Evolutionary conservation across 1,284 basidiomycete genomes (phyloP).

Genomic region (Neolentinus lepideus): DNA sequence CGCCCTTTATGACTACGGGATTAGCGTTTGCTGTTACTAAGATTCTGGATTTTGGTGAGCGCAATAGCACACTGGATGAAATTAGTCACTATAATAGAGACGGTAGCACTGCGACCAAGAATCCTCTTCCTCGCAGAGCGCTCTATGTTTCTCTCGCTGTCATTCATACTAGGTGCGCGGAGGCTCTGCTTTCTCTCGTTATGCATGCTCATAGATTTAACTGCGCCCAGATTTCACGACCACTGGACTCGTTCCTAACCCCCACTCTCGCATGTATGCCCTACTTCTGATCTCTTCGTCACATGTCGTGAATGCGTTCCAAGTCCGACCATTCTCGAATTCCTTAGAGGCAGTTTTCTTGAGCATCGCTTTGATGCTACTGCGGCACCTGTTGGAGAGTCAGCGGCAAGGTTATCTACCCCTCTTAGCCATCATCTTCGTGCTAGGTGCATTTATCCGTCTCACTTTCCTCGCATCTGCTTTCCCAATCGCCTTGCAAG

Average conservation of each 20-base stretch:
- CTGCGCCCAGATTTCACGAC: slow-evolving; percentile 22
- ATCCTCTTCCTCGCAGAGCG: slow-evolving; percentile 24
- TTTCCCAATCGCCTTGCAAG: slow-evolving; percentile 22
- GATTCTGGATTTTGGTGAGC: slow-evolving; percentile 18
- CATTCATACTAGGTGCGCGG: slow-evolving; percentile 25
- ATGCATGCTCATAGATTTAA: neutral
- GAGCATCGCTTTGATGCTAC: slow-evolving; percentile 19
- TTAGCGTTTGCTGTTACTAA: slow-evolving; percentile 19
- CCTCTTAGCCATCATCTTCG: slow-evolving; percentile 17
- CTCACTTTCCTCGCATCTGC: slow-evolving; percentile 29
- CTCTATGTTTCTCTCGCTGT: slow-evolving; percentile 22
- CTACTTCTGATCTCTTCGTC: slow-evolving; percentile 31
- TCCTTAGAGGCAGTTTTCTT: slow-evolving; percentile 28
- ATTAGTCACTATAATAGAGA: neutral
- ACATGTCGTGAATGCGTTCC: slow-evolving; percentile 29
- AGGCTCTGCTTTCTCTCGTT: neutral
- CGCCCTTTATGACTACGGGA: slow-evolving; percentile 26
- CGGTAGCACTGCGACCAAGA: slow-evolving; percentile 11
- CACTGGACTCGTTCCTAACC: slow-evolving; percentile 16
- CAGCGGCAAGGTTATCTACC: slow-evolving; percentile 7
- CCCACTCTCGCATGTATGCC: slow-evolving; percentile 13
- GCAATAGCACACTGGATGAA: slow-evolving; percentile 1
- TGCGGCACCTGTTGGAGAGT: slow-evolving; percentile 7
- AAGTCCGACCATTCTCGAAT: slow-evolving; percentile 34
- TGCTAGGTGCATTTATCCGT: slow-evolving; percentile 26